Evolutionary conservation across 441 rosid species (phyloP), one percentile per base, ranked within the genome.

Genomic region (Corymbia calophylla): DNA sequence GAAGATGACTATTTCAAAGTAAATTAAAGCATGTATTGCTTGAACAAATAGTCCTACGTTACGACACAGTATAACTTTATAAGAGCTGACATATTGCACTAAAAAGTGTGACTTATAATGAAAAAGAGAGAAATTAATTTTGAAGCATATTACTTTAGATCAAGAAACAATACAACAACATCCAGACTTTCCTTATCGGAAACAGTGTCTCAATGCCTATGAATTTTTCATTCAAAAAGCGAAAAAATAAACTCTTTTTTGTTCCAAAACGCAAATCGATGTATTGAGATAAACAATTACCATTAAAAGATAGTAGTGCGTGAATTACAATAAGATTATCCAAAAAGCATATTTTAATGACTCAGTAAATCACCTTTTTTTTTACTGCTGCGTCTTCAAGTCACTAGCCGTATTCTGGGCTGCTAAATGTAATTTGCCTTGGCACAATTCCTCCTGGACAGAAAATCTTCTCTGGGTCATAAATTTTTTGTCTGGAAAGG

Each of bases 131-230:
- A 3, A 60, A 60, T 60, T 60, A 0, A 60, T 60, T 60, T 60
- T 60, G 0, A 60, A 60, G 66, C 66, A 60, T 0, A 27, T 27
- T 60, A 60, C 66, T 12, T 60, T 11, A 60, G 66, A 60, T 5
- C 5, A 5, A 27, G 16, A 60, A 60, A 27, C 4, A 60, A 0
- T 25, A 60, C 66, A 60, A 25, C 66, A 60, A 12, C 66, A 60
- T 27, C 3, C 31, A 60, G 17, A 27, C 31, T 12, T 60, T 6
- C 4, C 64, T 60, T 27, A 60, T 60, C 3, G 29, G 4, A 5
- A 60, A 60, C 31, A 60, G 6, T 0, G 31, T 58, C 11, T 56
- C 13, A 0, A 56, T 23, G 0, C 1, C 21, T 56, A 56, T 0
- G 62, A 21, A 23, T 18, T 58, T 25, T 60, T 27, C 2, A 5